These are phyloP conservation scores for Sporothrix pallida DNA, from an alignment of 2,329 filamentous ascomycete genomes.

Conservation along the genomic window DNA sequence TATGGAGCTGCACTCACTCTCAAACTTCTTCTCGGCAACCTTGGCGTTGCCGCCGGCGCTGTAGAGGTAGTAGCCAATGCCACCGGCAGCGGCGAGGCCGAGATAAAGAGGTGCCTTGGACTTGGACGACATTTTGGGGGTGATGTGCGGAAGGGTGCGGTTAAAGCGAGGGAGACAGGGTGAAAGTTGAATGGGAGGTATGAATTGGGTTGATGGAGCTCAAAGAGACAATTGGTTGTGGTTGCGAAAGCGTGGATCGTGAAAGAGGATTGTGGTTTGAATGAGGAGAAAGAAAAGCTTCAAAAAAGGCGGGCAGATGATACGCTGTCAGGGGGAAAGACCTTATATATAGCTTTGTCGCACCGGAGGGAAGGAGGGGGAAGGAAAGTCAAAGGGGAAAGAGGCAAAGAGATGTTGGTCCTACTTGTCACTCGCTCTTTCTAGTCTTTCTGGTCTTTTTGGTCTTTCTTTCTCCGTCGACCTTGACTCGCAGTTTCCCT, in stretches of 20 bases:
- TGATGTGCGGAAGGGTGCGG: neutral
- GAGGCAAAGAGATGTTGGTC: neutral
- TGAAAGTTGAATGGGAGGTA: neutral
- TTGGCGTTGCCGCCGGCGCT: slow-evolving; percentile 79
- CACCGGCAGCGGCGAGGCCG: slow-evolving; percentile 68
- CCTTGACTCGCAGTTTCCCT: neutral
- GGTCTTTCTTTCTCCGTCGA: slow-evolving; percentile 23
- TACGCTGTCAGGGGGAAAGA: neutral
- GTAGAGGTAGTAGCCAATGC: slow-evolving; percentile 90
- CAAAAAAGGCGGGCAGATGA: slow-evolving; percentile 22
- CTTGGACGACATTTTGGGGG: slow-evolving; percentile 53
- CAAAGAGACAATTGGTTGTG: neutral
- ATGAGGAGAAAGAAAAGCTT: slow-evolving; percentile 6
- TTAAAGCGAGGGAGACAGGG: too few relatives aligned
- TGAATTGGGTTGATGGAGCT: neutral
- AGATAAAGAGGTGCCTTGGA: slow-evolving; percentile 54
- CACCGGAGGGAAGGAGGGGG: slow-evolving; percentile 21
- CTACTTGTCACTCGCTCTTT: slow-evolving; percentile 26
- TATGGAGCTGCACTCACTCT: slow-evolving; percentile 64
- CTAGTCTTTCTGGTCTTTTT: neutral
- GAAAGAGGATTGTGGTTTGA: neutral
- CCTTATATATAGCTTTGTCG: slow-evolving; percentile 27
- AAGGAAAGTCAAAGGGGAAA: neutral
- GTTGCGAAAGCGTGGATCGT: neutral
- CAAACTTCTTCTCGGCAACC: slow-evolving; percentile 82